Conservation (phyloP, 768 basidiomycete species). For the Serendipita indica region DNA sequence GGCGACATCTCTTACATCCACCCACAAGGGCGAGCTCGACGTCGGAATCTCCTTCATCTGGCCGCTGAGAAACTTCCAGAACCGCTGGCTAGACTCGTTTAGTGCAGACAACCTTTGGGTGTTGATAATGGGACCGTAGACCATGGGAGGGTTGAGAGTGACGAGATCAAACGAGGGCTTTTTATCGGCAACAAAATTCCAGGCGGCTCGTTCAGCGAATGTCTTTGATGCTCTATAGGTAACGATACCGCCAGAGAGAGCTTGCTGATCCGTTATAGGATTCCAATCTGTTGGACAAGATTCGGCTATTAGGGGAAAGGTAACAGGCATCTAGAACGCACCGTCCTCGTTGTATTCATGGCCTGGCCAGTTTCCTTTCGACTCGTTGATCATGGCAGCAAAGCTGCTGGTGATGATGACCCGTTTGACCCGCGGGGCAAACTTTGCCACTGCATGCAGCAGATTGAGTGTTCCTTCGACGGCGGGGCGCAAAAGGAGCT, state of each 20-base stretch:
- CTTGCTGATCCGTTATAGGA: slow-evolving; percentile 7
- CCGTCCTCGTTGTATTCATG: not conserved
- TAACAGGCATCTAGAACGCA: too few relatives aligned
- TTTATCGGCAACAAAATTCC: slow-evolving; percentile 11
- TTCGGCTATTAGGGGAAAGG: not conserved
- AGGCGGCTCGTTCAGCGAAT: slow-evolving; percentile 11
- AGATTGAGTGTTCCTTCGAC: slow-evolving; percentile 9
- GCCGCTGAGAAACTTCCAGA: slow-evolving; percentile 7
- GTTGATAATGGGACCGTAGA: slow-evolving; percentile 10
- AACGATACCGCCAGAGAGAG: not conserved
- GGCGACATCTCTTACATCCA: slow-evolving; percentile 2
- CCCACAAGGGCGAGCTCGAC: not conserved
- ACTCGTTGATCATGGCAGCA: slow-evolving; percentile 7
- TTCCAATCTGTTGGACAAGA: slow-evolving; percentile 8
- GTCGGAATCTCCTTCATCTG: not conserved
- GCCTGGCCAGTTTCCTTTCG: not conserved
- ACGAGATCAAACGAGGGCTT: slow-evolving; percentile 13
- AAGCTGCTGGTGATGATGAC: slow-evolving; percentile 12
- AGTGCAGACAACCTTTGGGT: not conserved
- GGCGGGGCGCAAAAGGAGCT: slow-evolving; percentile 8
- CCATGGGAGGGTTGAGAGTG: slow-evolving; percentile 11
- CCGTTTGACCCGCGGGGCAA: slow-evolving; percentile 9
- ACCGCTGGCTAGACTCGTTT: not conserved
- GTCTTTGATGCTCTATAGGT: slow-evolving; percentile 11
- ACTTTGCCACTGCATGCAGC: slow-evolving; percentile 3